Evolutionary conservation across 2,329 filamentous ascomycete genomes (phyloP), one percentile per base, ranked within the genome.

Genomic region (Colletotrichum sp.): DNA sequence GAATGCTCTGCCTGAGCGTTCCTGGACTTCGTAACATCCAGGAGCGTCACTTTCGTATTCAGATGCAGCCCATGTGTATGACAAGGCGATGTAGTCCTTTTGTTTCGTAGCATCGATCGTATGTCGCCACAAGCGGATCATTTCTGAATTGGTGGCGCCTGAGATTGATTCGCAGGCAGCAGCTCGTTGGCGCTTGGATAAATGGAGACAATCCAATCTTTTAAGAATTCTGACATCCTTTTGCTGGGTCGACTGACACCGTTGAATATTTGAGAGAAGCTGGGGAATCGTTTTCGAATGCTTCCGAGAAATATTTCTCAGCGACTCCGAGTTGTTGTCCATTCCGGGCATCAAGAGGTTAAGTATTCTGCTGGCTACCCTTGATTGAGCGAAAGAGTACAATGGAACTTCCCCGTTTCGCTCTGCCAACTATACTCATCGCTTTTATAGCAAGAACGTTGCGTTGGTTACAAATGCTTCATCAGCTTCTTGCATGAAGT

Each of bases 381-480:
- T 48, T 48, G 18, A n/a, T 1, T 10, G 18, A n/a, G 38, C 38
- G 4, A 7, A n/a, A 43, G 18, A 6, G 3, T n/a, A n/a, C 9
- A 12, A 5, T 12, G 3, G 1, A 6, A 43, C 3, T 0, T 12
- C 6, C 2, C 6, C 38, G 12, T 48, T 48, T n/a, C 3, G 5
- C 18, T 48, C 1, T 10, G 38, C 16, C 18, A 0, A n/a, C 1
- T 12, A 18, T 0, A 12, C 0, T n/a, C 1, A 0, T 48, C 5
- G 5, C 18, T 48, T 48, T 48, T 1, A 48, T 48, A n/a, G 18
- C 5, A n/a, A 12, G 8, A 4, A n/a, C 0, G 0, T 12, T 10
- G 5, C 18, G 1, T 48, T 48, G 0, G 2, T 48, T 48, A 48
- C 38, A 48, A 48, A 48, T n/a, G 9, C 0, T 48, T 48, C 0